These are phyloP conservation scores for Teratosphaeria nubilosa DNA, from an alignment of 2,329 filamentous ascomycete genomes.

Conservation along the genomic window DNA sequence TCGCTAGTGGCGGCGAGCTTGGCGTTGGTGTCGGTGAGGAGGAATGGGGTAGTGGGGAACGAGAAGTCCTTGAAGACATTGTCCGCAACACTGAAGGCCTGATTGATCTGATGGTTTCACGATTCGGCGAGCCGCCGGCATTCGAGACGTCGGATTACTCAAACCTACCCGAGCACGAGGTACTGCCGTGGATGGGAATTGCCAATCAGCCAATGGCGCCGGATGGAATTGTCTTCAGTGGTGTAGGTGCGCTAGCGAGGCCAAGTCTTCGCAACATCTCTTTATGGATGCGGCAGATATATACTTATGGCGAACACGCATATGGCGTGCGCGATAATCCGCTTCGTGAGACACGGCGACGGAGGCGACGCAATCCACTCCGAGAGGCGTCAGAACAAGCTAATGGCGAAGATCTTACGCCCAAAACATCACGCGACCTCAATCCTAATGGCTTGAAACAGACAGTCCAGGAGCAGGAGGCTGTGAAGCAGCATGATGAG, in stretches of 20 bases:
- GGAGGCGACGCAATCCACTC: constrained; percentile 29
- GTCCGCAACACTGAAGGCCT: constrained; percentile 70
- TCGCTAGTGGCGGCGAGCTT: constrained; percentile 82
- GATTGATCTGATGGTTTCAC: constrained; percentile 76
- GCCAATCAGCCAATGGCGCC: constrained; percentile 57
- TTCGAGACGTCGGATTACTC: constrained; percentile 20
- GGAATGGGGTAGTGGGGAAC: constrained; percentile 84
- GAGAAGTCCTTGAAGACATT: constrained; percentile 87
- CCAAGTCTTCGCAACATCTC: constrained; percentile 63
- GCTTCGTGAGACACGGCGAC: constrained; percentile 49
- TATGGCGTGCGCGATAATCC: constrained; percentile 80
- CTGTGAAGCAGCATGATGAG: not conserved
- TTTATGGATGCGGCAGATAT: constrained; percentile 82
- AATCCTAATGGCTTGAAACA: constrained; percentile 1
- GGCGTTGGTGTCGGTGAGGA: constrained; percentile 93
- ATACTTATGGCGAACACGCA: constrained; percentile 69
- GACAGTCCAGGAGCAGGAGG: constrained; percentile 4
- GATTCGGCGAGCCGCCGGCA: constrained; percentile 56
- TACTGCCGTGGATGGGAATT: constrained; percentile 59
- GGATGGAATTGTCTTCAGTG: constrained; percentile 81
- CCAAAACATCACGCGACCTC: not conserved
- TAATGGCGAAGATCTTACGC: not conserved
- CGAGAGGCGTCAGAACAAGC: constrained; percentile 11
- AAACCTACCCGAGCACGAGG: constrained; percentile 15
- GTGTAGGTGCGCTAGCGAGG: constrained; percentile 61